Evolutionary conservation across 2,329 filamentous ascomycete genomes (phyloP), one percentile per base, ranked within the genome.

Genomic region (Nothophaeocryptopus gaeumannii): DNA sequence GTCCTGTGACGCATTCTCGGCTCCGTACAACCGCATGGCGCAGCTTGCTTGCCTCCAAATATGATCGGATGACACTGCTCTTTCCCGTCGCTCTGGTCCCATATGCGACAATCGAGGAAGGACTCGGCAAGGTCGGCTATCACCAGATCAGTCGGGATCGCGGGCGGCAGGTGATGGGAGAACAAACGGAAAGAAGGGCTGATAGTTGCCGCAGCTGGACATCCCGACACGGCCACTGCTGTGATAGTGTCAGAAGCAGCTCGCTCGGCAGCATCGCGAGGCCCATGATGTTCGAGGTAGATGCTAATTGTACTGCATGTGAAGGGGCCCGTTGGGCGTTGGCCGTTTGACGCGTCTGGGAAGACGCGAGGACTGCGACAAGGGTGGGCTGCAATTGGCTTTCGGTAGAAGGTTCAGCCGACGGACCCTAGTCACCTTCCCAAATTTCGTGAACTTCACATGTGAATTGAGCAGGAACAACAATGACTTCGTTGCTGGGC

Each of bases 31-130:
- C 73, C 33, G 83, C 80, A 61, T 85, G 80, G 16, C 72, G 71
- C 12, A 84, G 63, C 7, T 58, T 58, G 9, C 80, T 72, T 1
- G 66, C 63, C 26, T 78, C 65, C 2, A 95, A 78, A 12, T 89
- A 78, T 2, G 78, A 76, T 49, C 77, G 75, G 3, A 85, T 76
- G 43, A 96, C 78, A 40, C 81, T 80, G 30, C 83, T 88, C 72
- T 97, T 97, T 35, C 90, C 92, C 0, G 91, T 95, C 2, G 89
- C 86, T 63, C 91, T 84, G 29, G 90, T 82, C 43, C 93, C 93
- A 68, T 97, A 84, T 41, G 95, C 70, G 15, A 96, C 83, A 9
- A 96, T 69, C 53, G 88, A 87, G 9, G 82, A 76, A 49, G 86
- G 87, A 49, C 82, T 84, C 29, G 88, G 84, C n/a, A 84, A 77